Conservation (phyloP, 768 basidiomycete species). For the Pholiota molesta region DNA sequence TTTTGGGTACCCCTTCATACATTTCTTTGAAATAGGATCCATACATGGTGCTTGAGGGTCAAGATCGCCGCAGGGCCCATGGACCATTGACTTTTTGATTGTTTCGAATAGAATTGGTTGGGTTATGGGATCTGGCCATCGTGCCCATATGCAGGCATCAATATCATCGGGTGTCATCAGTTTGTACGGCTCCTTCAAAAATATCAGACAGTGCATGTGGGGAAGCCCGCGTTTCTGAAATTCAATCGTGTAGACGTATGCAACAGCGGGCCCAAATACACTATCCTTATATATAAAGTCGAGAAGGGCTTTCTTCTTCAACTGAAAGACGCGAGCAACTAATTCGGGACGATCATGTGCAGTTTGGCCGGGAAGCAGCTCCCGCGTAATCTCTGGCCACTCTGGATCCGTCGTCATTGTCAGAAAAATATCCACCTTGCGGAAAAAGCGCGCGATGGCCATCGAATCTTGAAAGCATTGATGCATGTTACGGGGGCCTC, state of each 20-base stretch:
- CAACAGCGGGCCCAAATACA: not conserved
- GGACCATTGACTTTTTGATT: conserved; percentile 38
- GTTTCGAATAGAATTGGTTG: conserved; percentile 36
- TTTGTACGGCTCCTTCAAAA: conserved; percentile 34
- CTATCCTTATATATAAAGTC: not conserved
- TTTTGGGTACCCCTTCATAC: conserved; percentile 35
- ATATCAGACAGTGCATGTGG: conserved; percentile 34
- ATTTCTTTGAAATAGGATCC: conserved; percentile 29
- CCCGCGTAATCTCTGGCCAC: conserved; percentile 40
- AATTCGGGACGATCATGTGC: conserved; percentile 51
- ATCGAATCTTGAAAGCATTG: conserved; percentile 48
- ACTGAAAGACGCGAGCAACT: conserved; percentile 46
- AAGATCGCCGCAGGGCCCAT: conserved; percentile 38
- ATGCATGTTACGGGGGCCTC: conserved; percentile 43
- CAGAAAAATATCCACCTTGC: conserved; percentile 47
- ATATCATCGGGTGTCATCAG: conserved; percentile 37
- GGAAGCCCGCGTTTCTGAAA: not conserved
- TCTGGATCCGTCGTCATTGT: conserved; percentile 56
- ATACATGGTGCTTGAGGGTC: conserved; percentile 40
- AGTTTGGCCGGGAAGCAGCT: conserved; percentile 41
- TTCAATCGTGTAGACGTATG: not conserved
- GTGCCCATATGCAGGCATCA: conserved; percentile 41
- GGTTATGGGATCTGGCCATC: conserved; percentile 39
- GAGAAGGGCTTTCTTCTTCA: conserved; percentile 5
- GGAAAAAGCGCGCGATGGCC: conserved; percentile 41